Evolutionary conservation across 352 stramenopile species (phyloP).

Genomic region (Thraustochytrium striatum): DNA sequence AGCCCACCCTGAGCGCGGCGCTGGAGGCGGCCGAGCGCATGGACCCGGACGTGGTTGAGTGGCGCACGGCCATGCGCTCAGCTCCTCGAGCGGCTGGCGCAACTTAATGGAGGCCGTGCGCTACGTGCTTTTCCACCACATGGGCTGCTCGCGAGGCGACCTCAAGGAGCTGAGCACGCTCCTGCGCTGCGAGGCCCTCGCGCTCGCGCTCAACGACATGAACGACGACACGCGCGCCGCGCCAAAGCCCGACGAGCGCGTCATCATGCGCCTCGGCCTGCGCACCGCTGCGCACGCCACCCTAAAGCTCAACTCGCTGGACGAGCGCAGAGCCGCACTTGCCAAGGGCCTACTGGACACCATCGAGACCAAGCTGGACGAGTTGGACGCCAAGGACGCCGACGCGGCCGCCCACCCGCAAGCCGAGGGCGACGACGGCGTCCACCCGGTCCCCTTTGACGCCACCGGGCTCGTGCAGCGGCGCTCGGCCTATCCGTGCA

Average conservation of each 20-base stretch:
- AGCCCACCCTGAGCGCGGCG: conserved; percentile 47
- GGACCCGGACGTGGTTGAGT: conserved; percentile 10
- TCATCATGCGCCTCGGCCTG: conserved; percentile 10
- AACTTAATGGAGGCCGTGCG: conserved; percentile 43
- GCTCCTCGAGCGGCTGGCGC: conserved; percentile 30
- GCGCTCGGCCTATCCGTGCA: conserved; percentile 51
- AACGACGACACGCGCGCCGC: conserved; percentile 13
- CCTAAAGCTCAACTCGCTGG: conserved; percentile 15
- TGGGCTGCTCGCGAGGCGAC: conserved; percentile 3
- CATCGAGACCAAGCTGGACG: conserved; percentile 19
- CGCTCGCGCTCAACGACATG: conserved; percentile 33
- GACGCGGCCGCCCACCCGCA: conserved; percentile 45
- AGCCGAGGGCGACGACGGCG: conserved; percentile 34
- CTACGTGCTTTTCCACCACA: background rate
- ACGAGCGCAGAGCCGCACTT: conserved; percentile 5
- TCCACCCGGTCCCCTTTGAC: conserved; percentile 31
- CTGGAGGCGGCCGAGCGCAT: background rate
- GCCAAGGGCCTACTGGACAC: background rate
- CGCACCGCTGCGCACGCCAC: conserved; percentile 18
- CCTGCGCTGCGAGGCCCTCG: conserved; percentile 16
- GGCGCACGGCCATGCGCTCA: conserved; percentile 11
- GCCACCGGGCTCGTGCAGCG: conserved; percentile 10
- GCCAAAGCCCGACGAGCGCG: background rate
- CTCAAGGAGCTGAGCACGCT: conserved; percentile 30
- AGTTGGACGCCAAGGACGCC: conserved; percentile 58